These are phyloP conservation scores for Sporothrix pseudoabietina DNA, from an alignment of 2,329 filamentous ascomycete species.

Conservation along the genomic window DNA sequence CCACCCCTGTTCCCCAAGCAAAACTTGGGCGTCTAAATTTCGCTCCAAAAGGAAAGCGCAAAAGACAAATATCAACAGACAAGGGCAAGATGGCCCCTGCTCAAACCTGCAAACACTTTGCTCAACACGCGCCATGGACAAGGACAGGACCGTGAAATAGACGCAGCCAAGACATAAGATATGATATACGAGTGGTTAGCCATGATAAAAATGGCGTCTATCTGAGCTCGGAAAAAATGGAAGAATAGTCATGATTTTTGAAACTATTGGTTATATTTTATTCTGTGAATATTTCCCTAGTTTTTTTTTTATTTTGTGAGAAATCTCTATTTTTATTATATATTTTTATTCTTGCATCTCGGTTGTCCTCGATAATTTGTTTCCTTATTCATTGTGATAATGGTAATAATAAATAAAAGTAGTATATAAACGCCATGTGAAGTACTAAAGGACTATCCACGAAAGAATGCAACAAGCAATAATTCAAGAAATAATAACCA, in stretches of 20 bases:
- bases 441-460: not conserved
- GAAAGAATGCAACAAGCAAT: not conserved
- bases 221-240: too few relatives aligned
- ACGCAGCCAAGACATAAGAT: not conserved
- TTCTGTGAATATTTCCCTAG: not conserved
- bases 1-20: not conserved
- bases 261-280: not conserved
- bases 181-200: not conserved
- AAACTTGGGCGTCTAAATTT: slow-evolving; percentile 5
- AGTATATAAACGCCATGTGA: slow-evolving; percentile 8
- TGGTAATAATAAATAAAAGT: not conserved
- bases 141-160: not conserved
- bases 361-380: too few relatives aligned
- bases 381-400: not conserved
- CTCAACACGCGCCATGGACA: not conserved
- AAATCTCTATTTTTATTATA: not conserved
- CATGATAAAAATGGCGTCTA: not conserved
- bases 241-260: not conserved
- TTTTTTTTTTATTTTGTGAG: not conserved
- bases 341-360: not conserved
- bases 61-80: slow-evolving; percentile 2
- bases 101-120: not conserved
- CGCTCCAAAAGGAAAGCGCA: slow-evolving; percentile 12
- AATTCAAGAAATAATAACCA: not conserved
- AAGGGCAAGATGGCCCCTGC: not conserved